Evolutionary conservation across 768 basidiomycete genomes (phyloP), one percentile per base, ranked within the genome.

Genomic region (Cyclocybe cylindracea): DNA sequence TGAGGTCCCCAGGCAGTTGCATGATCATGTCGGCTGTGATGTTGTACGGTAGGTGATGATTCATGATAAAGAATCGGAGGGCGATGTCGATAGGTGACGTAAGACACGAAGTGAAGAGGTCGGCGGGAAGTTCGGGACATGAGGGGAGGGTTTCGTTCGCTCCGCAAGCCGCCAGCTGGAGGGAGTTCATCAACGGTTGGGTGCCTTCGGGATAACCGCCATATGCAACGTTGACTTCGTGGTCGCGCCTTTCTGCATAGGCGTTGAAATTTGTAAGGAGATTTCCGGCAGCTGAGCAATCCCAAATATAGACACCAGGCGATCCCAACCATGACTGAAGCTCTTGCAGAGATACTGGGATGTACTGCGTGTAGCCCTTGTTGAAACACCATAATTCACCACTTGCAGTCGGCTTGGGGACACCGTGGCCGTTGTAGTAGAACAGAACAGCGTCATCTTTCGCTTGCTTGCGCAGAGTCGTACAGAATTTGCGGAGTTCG

Each of bases 311-410:
- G 29, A 98, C 92, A 31, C 91, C 92, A 1, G 97, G 97, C 1
- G 93, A 91, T 5, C 93, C 94, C 4, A 98, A 74, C 93, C 94
- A 98, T 14, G 77, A 82, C 66, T 98, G 95, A 11, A 99, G 78
- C 60, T 99, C 97, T 67, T 88, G 88, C 39, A 99, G 76, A 13
- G 93, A 94, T 9, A 98, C 90, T 0, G 97, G 97, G 53, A 98
- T 98, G 65, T 99, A 99, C 69, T 99, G 96, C 0, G 97, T 98
- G 68, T 98, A 98, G 59, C 85, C 89, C 62, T 86, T 80, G 70
- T 99, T 98, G 76, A 99, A 99, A 50, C 97, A 95, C 97, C 97
- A 99, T 46, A 99, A 79, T 70, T 99, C 97, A 18, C 97, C 91
- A 56, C 91, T 94, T 0, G 90, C 78, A 0, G 97, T 98, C 9